Evolutionary conservation across 208 protist genomes (phyloP), one percentile per base, ranked within the genome.

Genomic region (Naegleria lovaniensis): DNA sequence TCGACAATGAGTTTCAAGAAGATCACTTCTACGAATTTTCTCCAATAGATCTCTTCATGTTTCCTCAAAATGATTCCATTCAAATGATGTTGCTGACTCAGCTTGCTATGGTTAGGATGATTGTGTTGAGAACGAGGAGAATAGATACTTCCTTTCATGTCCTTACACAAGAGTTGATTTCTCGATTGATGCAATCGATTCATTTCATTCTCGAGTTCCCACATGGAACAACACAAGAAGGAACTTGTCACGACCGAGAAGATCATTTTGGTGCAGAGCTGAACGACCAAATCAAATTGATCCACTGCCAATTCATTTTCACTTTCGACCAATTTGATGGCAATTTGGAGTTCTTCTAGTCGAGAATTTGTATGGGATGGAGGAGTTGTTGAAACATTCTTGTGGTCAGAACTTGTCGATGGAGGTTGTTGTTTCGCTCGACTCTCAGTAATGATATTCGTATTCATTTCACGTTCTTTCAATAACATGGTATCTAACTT

Each of bases 21-120:
- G 67, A 79, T 36, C 5, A 79, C n/a, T 36, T 79, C 67, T 36
- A 79, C n/a, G 29, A 79, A 79, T n/a, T 79, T 79, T 79, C 67
- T 79, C 67, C 67, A 79, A 79, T 79, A 79, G 29, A 79, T 79
- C n/a, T 79, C 67, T 79, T 79, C 67, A 79, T 19, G 9, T 36
- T 79, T 79, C 7, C 29, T 25, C 6, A 79, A n/a, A 36, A 79
- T 29, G 9, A 79, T 36, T 36, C 29, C 9, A 33, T n/a, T n/a
- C 29, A 79, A 79, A 4, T 29, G 11, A 13, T 67, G 55, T 48
- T 48, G 43, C 7, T 48, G 43, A 48, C 43, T 48, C 1, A 48
- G 1, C 7, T 48, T 48, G 43, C 7, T 48, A 7, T 48, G 43
- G 43, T 7, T 48, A 7, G 43, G 43, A 48, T 48, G 43, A 48